Conservation (phyloP, 805 yeast species). For the Huiozyma naganishii region DNA sequence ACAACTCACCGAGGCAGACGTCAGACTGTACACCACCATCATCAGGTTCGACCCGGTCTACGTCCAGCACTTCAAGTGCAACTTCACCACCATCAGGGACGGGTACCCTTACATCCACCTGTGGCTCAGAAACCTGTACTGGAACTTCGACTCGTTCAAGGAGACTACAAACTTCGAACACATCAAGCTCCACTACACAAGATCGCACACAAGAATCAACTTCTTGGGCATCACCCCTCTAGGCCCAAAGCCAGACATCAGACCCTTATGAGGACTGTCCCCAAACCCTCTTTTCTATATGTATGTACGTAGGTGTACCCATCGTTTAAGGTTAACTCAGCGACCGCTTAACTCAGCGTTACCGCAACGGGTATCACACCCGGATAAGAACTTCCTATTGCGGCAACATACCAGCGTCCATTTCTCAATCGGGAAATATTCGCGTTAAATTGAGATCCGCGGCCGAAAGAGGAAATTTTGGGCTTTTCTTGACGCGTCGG, state of each 20-base stretch:
- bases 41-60: conserved; percentile 88
- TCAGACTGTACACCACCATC: conserved; percentile 78
- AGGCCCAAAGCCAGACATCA: conserved; percentile 77
- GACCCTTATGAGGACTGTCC: conserved; percentile 28
- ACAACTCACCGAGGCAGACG: conserved; percentile 78
- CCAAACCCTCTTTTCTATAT: not conserved
- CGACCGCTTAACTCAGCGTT: too few species aligned
- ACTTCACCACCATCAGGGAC: conserved; percentile 64
- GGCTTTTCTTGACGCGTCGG: too few species aligned
- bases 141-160: conserved; percentile 63
- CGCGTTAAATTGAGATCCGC: too few species aligned
- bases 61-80: conserved; percentile 92
- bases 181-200: conserved; percentile 84
- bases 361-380: too few species aligned
- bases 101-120: conserved; percentile 70
- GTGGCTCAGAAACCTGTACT: conserved; percentile 77
- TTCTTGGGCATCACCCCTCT: conserved; percentile 76
- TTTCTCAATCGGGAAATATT: too few species aligned
- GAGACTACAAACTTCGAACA: conserved; percentile 81
- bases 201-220: conserved; percentile 70
- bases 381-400: too few species aligned
- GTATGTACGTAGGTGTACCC: too few species aligned
- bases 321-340: too few species aligned
- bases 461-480: too few species aligned
- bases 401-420: too few species aligned